phyloP scores from a whole-genome alignment of 164 flowering plant species.

The Vitis labrusca region DNA sequence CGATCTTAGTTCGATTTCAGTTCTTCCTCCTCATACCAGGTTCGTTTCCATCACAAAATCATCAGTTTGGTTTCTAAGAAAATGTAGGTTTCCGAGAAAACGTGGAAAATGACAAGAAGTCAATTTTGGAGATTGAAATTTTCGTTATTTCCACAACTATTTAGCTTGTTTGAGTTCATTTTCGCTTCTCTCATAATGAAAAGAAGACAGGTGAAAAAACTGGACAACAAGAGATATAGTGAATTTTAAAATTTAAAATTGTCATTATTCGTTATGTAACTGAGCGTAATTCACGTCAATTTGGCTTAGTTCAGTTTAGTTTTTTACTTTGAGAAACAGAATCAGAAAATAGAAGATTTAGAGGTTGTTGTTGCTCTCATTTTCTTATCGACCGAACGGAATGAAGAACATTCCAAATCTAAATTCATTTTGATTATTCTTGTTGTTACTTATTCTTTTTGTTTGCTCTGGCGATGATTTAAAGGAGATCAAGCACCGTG shows the following conservation, averaged over 20 bases:
- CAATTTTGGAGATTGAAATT: too few species aligned
- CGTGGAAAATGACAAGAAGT: too few species aligned
- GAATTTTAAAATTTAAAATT: too few species aligned
- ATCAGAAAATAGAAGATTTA: neutral
- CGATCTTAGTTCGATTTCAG: constrained; percentile 89
- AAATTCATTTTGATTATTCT: neutral
- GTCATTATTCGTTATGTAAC: too few species aligned
- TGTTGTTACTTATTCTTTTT: neutral
- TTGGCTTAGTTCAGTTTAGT: too few species aligned
- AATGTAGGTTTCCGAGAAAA: neutral
- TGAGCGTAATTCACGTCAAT: too few species aligned
- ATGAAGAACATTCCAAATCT: neutral
- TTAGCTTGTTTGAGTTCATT: too few species aligned
- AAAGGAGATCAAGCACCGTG: constrained; percentile 47
- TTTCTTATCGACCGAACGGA: neutral
- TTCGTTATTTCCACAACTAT: too few species aligned
- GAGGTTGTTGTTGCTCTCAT: neutral
- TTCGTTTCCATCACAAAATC: constrained; percentile 8
- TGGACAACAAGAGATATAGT: too few species aligned
- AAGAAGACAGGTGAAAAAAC: too few species aligned
- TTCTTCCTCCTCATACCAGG: constrained; percentile 86
- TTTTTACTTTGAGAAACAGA: neutral
- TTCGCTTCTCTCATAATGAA: too few species aligned
- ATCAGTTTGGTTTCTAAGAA: constrained; percentile 4
- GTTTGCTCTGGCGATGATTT: neutral